Base-by-base conservation (phyloP, 208 protist species). In the Angomonas deanei region DNA sequence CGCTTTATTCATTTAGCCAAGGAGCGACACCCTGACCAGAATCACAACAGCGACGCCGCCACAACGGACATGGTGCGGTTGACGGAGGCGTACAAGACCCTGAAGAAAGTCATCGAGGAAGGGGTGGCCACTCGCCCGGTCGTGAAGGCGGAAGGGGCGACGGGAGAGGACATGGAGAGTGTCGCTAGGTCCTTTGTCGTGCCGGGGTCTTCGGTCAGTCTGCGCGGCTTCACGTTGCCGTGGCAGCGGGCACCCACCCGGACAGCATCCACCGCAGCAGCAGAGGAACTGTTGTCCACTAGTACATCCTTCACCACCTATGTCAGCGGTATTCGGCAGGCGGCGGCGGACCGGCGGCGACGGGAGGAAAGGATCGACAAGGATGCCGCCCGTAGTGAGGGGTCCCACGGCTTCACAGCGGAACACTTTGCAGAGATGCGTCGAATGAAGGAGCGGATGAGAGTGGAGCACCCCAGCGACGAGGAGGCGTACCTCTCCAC, bases 11-110 rank as follows among this genome's bases (percentile, higher is more conserved):
- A 80, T 58, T 70, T 92, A 30, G 78, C 82, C 2, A 88, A 89
- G 61, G 72, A 82, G 48, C 64, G 78, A 42, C 88, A 94, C 59
- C 88, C 88, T 0, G 88, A 94, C 62, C 70, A 86, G 47, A 66
- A 84, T 60, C 52, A 60, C 3, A 47, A 58, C 32, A 73, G 62
- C n/a, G 72, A 67, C 59, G 71, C 54, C 3, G 72, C 80, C 0
- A 80, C 78, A 6, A 68, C 68, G 15, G 31, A 53, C 5, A 93
- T 93, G 86, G 64, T 72, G 1, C 56, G 76, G 58, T 69, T 93
- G 6, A 88, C 83, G 10, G 78, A 86, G 47, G 86, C 86, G 17
- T 93, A 88, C 63, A 76, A 65, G 39, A 82, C 74, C 8, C 66
- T 93, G 0, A 81, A 82, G 53, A 68, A 69, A 23, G 67, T 92